Evolutionary conservation across 371 early-diverging fungal genomes (phyloP).

Genomic region (Polyrhizophydium stewartii): DNA sequence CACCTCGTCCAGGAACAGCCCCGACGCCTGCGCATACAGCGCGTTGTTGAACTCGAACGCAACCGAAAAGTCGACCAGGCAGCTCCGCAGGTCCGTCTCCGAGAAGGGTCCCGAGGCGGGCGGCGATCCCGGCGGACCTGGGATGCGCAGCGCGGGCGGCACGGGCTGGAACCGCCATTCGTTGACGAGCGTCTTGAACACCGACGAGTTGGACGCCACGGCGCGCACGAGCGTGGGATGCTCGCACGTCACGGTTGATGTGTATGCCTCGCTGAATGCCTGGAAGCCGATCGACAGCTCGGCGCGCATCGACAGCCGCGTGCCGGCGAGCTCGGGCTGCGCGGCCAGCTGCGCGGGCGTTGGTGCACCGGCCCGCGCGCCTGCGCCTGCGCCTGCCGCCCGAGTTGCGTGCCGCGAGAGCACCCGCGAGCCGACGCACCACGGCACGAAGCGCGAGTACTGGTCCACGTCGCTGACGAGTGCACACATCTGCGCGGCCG

Average conservation of each 20-base stretch:
- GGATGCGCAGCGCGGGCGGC: constrained; percentile 22
- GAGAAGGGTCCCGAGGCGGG: constrained; percentile 2
- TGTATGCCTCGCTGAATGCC: constrained; percentile 68
- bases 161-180: constrained; percentile 62
- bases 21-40: constrained; percentile 68
- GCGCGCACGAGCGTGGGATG: constrained; percentile 36
- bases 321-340: not conserved
- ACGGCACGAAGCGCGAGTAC: constrained; percentile 74
- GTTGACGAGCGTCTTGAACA: constrained; percentile 66
- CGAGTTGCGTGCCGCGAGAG: constrained; percentile 31
- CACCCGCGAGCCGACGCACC: constrained; percentile 64
- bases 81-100: constrained; percentile 10
- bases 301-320: constrained; percentile 27
- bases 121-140: constrained; percentile 17
- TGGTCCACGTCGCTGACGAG: constrained; percentile 72
- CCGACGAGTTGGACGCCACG: constrained; percentile 56
- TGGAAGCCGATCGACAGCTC: constrained; percentile 74
- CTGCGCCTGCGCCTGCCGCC: too few relatives aligned
- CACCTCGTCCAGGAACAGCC: constrained; percentile 73
- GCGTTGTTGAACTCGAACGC: constrained; percentile 75
- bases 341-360: constrained; percentile 2
- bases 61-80: constrained; percentile 67
- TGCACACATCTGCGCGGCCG: constrained; percentile 67
- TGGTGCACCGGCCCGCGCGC: too few relatives aligned
- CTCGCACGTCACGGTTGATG: constrained; percentile 65